These are phyloP conservation scores for Monosporascus ibericus DNA, from an alignment of 2,329 filamentous ascomycete species.

Conservation along the genomic window DNA sequence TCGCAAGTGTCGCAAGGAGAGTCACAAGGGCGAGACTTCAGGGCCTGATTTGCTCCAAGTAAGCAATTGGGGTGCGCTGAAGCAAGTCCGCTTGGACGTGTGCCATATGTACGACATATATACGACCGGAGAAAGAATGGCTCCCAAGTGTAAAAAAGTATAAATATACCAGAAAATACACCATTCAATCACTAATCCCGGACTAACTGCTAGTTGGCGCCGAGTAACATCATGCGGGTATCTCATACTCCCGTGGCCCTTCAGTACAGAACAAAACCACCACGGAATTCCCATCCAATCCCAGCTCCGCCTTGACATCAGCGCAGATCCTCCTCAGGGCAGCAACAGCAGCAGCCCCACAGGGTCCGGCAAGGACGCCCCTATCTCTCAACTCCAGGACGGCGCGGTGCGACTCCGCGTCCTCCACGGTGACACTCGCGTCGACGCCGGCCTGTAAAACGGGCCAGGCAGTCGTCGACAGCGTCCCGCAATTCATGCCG, in stretches of 20 bases:
- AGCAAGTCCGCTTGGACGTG: no score
- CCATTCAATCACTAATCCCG: not conserved
- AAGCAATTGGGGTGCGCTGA: no score
- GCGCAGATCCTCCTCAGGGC: constrained; percentile 45
- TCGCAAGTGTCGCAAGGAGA: no score
- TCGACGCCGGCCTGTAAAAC: constrained; percentile 52
- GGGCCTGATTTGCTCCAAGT: no score
- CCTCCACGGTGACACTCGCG: constrained; percentile 53
- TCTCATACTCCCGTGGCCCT: constrained; percentile 47
- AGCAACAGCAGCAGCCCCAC: constrained; percentile 38
- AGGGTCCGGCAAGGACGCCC: constrained; percentile 24
- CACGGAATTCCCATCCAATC: constrained; percentile 41
- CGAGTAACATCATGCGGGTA: constrained; percentile 23
- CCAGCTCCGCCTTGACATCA: constrained; percentile 27
- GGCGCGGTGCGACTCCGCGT: constrained; percentile 55
- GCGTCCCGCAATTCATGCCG: constrained; percentile 66
- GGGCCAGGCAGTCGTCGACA: constrained; percentile 61
- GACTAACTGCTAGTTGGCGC: no score
- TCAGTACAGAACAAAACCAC: constrained; percentile 65
- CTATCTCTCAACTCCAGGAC: constrained; percentile 42
- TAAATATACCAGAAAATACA: not conserved
- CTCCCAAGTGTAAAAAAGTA: no score
- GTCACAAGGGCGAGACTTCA: no score
- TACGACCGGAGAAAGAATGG: no score
- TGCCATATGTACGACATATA: constrained; percentile 10